A percentile compares a stretch with the other conserved stretches of the same genome.
Evolutionary conservation across 768 basidiomycete species (phyloP).

Genomic region (Sarcomyxa edulis): DNA sequence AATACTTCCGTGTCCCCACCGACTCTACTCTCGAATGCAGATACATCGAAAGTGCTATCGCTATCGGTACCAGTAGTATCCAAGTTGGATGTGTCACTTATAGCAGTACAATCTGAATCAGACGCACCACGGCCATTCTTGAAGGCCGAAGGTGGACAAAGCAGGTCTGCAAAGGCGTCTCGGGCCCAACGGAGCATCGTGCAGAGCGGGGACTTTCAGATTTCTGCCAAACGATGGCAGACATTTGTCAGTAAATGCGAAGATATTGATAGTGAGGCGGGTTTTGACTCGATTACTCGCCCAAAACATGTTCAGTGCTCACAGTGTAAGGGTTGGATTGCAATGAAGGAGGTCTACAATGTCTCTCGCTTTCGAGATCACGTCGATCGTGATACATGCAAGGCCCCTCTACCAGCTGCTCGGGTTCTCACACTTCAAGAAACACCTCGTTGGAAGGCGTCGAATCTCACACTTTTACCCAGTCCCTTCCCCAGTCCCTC

Average conservation of each 20-base stretch:
- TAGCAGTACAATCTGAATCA: too few species aligned
- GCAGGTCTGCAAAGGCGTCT: not conserved
- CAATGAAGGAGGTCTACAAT: conserved; percentile 11
- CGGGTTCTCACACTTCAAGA: not conserved
- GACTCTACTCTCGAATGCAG: too few species aligned
- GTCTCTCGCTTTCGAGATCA: conserved; percentile 10
- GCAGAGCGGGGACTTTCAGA: not conserved
- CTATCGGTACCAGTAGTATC: too few species aligned
- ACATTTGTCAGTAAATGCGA: conserved; percentile 7
- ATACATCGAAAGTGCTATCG: too few species aligned
- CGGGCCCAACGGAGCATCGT: not conserved
- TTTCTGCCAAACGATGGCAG: not conserved
- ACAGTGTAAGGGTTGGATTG: conserved; percentile 7
- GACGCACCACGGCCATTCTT: too few species aligned
- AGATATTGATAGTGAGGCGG: conserved; percentile 3
- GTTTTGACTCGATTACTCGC: conserved; percentile 1
- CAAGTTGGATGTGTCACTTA: too few species aligned
- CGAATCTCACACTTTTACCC: too few species aligned
- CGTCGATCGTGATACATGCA: not conserved
- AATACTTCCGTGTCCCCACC: too few species aligned
- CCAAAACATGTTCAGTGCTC: conserved; percentile 8
- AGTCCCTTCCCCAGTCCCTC: too few species aligned
- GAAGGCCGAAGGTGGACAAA: too few species aligned
- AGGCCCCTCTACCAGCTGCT: not conserved
- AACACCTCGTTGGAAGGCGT: not conserved